A percentile compares a stretch with the other conserved stretches of the same genome.
These are phyloP conservation scores for Talaromyces albobiverticillius DNA, from an alignment of 2,329 filamentous ascomycete genomes.

Conservation along the genomic window DNA sequence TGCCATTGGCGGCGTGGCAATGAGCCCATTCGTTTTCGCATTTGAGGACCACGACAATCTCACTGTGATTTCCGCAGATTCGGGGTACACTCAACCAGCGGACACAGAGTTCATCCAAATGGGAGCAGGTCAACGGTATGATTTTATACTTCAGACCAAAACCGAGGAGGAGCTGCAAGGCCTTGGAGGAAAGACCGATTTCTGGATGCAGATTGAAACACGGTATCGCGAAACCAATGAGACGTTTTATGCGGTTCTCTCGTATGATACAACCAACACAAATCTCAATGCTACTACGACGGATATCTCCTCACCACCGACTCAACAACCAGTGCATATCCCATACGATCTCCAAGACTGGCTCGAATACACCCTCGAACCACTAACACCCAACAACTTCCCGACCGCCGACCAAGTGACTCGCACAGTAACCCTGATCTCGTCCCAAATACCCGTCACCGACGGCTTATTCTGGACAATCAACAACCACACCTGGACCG, in stretches of 20 bases:
- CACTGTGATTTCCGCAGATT: conserved; percentile 61
- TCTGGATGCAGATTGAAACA: conserved; percentile 39
- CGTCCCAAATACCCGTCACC: conserved; percentile 22
- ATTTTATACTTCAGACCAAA: conserved; percentile 55
- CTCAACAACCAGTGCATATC: conserved; percentile 16
- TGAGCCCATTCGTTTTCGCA: conserved; percentile 52
- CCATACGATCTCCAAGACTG: conserved; percentile 16
- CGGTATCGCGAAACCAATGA: conserved; percentile 24
- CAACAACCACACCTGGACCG: conserved; percentile 48
- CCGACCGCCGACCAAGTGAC: conserved; percentile 33
- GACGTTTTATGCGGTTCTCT: conserved; percentile 27
- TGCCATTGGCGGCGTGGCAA: conserved; percentile 52
- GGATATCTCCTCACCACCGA: conserved; percentile 12
- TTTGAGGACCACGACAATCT: conserved; percentile 57
- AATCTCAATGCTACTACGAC: conserved; percentile 4
- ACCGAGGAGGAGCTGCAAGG: conserved; percentile 20
- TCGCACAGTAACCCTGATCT: conserved; percentile 2
- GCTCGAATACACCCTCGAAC: conserved; percentile 12
- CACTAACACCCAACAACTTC: conserved; percentile 17
- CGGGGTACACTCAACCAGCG: conserved; percentile 29
- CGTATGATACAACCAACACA: conserved; percentile 13
- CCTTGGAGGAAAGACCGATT: conserved; percentile 47
- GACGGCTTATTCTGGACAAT: conserved; percentile 28
- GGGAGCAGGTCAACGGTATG: conserved; percentile 60
- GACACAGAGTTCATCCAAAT: conserved; percentile 53